phyloP scores from a whole-genome alignment of 306 rosid genomes.

The Arachis stenosperma region DNA sequence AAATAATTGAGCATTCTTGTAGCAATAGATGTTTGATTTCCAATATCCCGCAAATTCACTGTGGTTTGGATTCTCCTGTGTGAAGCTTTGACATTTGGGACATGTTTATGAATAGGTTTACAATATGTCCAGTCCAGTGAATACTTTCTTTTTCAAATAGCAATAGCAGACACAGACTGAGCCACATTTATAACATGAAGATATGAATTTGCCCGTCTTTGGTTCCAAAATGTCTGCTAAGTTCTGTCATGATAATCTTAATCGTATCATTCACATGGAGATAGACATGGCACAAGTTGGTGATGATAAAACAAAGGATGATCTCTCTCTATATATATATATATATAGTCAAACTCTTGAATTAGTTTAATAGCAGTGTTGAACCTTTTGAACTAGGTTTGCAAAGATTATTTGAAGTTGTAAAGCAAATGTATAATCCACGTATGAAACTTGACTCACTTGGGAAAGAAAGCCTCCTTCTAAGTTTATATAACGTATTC shows the following conservation, averaged over 20 bases:
- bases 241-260: not conserved
- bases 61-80: slow-evolving; percentile 1
- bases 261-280: not conserved
- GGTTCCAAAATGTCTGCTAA: not conserved
- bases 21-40: slow-evolving; percentile 6
- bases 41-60: not conserved
- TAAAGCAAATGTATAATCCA: not conserved
- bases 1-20: not conserved
- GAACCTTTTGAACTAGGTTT: not conserved
- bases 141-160: not conserved
- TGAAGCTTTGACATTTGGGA: not conserved
- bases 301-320: not conserved
- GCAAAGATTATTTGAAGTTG: slow-evolving; percentile 16
- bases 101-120: slow-evolving; percentile 2
- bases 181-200: not conserved
- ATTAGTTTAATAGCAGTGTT: not conserved
- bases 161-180: not conserved
- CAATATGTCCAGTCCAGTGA: not conserved
- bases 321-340: not conserved
- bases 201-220: slow-evolving; percentile 5
- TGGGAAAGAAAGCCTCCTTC: not conserved
- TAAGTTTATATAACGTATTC: not conserved
- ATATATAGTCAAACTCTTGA: not conserved
- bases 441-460: not conserved
- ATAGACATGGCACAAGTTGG: not conserved